Base-by-base conservation (phyloP, 1,139 yeast species). In the Blastobotrys niveus region DNA sequence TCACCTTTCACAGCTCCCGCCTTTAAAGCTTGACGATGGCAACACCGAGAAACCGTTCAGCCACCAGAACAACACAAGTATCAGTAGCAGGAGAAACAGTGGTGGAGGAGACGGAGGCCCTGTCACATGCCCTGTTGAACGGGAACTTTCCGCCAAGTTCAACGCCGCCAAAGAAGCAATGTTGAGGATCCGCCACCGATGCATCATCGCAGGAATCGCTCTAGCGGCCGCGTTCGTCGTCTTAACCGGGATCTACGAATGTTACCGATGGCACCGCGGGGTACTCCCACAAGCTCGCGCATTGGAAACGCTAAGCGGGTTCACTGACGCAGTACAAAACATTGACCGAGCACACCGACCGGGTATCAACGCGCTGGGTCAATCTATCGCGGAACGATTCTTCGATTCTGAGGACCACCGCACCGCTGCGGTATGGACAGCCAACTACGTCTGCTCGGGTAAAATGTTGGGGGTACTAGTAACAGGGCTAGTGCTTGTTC, bases 261-360 rank as follows among this genome's bases (percentile, higher is more conserved):
- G 37, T 26, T 49, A 41, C 33, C 29, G 38, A 7, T 55, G 59
- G 59, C 39, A 34, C 7, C 34, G 43, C 29, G 25, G 31, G 18
- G 25, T 49, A 5, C 33, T 26, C 9, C n/a, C n/a, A n/a, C 50
- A 48, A 36, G 52, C 51, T 15, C 38, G 47, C 17, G 27, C 42
- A 6, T 30, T 49, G 15, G 46, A 42, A 15, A 46, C 48, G 8
- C 47, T 50, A 12, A 51, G 52, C 1, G 47, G 49, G 27, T 49
- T 46, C 38, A 38, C 38, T 22, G 52, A 49, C 27, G 50, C 52
- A 5, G 35, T 49, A 17, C 47, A 44, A 10, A 48, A 46, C 24
- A 47, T 49, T 9, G 38, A 34, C 21, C 17, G 34, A 6, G 49
- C 50, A 2, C 17, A 18, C 2, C 20, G 34, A 4, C 52, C 52